Evolutionary conservation across 2,329 filamentous ascomycete genomes (phyloP).

Genomic region (Bipolaris zeicola): DNA sequence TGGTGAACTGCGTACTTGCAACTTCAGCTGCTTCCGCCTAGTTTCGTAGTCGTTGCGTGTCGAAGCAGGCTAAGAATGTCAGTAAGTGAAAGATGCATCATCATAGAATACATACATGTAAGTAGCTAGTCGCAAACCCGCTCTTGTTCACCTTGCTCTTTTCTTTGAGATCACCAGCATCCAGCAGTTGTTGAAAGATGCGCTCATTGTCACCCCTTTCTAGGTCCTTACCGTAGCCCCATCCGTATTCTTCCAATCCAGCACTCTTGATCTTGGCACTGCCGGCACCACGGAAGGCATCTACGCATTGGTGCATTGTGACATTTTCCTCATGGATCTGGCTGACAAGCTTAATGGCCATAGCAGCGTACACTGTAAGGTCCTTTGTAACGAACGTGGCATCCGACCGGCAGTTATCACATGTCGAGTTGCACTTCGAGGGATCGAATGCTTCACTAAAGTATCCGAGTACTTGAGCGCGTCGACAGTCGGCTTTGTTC

Average conservation of each 20-base stretch:
- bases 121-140: conserved; percentile 76
- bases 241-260: conserved; percentile 58
- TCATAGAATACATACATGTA: conserved; percentile 60
- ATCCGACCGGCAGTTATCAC: conserved; percentile 86
- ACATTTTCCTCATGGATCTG: conserved; percentile 64
- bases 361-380: conserved; percentile 74
- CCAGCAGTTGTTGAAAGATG: conserved; percentile 77
- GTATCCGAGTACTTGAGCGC: conserved; percentile 88
- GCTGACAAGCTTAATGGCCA: conserved; percentile 71
- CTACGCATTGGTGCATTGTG: conserved; percentile 74
- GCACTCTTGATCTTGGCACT: conserved; percentile 64
- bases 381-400: conserved; percentile 74
- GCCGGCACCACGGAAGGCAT: conserved; percentile 76
- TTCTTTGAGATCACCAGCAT: conserved; percentile 75
- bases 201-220: conserved; percentile 80
- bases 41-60: conserved; percentile 54
- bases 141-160: conserved; percentile 67
- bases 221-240: conserved; percentile 70
- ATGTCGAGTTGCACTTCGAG: conserved; percentile 73
- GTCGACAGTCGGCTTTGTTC: conserved; percentile 83
- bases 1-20: conserved; percentile 61
- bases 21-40: conserved; percentile 49
- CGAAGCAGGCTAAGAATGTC: conserved; percentile 47
- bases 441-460: conserved; percentile 84
- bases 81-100: conserved; percentile 10